Percentiles rank a stretch among this genome's conserved stretches.
These are phyloP conservation scores for Penstemon davidsonii DNA, from an alignment of 257 asterid genomes.

Conservation along the genomic window DNA sequence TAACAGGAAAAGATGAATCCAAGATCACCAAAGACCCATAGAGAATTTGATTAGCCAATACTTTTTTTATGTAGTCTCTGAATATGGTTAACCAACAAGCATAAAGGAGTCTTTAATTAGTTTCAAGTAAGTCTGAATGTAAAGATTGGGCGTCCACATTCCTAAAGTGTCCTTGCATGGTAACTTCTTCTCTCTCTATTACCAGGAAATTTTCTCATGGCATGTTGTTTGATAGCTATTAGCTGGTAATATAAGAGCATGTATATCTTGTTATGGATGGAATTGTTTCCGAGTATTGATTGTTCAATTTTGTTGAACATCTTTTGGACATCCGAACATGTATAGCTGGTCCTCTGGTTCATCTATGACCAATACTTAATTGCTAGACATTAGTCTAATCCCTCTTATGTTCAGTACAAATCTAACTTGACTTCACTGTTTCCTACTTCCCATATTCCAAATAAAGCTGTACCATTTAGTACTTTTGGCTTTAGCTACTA, in stretches of 20 bases:
- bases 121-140: neutral
- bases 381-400: conserved; percentile 5
- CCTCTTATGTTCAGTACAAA: neutral
- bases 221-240: neutral
- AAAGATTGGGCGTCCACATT: neutral
- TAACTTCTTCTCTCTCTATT: neutral
- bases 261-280: neutral
- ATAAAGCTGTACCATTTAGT: neutral
- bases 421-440: conserved; percentile 3
- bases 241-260: neutral
- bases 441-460: neutral
- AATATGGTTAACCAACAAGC: too few species aligned
- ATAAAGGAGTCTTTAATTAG: neutral
- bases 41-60: too few species aligned
- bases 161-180: neutral
- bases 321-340: neutral
- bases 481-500: neutral
- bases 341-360: conserved; percentile 10
- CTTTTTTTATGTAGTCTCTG: too few species aligned
- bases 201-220: neutral
- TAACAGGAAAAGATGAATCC: neutral
- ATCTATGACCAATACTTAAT: neutral
- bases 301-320: conserved; percentile 9
- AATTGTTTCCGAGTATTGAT: neutral
- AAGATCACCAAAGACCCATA: too few species aligned